These are phyloP conservation scores for Coniella lustricola DNA, from an alignment of 2,329 filamentous ascomycete species.

Conservation along the genomic window DNA sequence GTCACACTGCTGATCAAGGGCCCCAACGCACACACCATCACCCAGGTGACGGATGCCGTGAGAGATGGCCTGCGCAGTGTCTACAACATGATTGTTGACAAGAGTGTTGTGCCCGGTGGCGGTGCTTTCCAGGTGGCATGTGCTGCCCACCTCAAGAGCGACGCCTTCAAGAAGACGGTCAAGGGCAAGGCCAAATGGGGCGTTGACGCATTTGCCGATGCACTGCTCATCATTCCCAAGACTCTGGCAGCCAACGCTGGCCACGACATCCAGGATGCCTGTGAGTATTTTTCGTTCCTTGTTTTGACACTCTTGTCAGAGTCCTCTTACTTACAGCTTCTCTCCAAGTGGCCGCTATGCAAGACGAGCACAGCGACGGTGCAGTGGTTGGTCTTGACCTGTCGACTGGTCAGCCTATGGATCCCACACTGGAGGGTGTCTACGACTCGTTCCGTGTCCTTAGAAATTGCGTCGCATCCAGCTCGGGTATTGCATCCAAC, in stretches of 20 bases:
- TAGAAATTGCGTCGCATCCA: constrained; percentile 87
- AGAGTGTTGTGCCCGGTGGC: constrained; percentile 86
- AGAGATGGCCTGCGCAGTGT: constrained; percentile 91
- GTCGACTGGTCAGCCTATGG: constrained; percentile 85
- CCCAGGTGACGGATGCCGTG: constrained; percentile 93
- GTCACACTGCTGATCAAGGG: constrained; percentile 98
- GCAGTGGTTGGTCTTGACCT: constrained; percentile 83
- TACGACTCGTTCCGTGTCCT: constrained; percentile 95
- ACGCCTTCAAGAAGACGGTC: constrained; percentile 79
- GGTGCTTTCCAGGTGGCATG: constrained; percentile 96
- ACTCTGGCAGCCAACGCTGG: constrained; percentile 93
- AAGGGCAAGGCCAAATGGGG: constrained; percentile 98
- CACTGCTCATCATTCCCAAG: constrained; percentile 92
- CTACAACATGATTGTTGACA: constrained; percentile 99
- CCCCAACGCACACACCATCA: constrained; percentile 92
- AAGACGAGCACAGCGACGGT: constrained; percentile 79
- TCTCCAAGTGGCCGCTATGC: constrained; percentile 68
- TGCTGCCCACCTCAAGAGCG: constrained; percentile 77
- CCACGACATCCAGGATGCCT: constrained; percentile 91
- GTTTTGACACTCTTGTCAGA: neutral
- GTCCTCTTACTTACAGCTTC: constrained; percentile 10
- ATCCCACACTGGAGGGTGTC: constrained; percentile 84
- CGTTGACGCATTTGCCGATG: constrained; percentile 90
- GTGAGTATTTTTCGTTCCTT: constrained; percentile 51
- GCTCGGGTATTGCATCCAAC: constrained; percentile 91